Conservation (phyloP, 768 basidiomycete genomes). For the Kwoniella europaea region DNA sequence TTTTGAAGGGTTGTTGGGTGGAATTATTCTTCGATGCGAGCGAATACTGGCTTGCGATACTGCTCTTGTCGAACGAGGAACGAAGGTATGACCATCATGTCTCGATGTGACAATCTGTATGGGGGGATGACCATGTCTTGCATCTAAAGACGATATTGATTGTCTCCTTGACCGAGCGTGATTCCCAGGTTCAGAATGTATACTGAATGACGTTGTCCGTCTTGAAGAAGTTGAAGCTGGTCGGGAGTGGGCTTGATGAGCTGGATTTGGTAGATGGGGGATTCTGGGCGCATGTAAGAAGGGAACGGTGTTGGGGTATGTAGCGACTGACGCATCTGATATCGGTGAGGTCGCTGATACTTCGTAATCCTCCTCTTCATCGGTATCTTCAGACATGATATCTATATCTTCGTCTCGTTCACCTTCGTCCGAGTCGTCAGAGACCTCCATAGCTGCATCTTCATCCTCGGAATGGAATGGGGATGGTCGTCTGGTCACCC, state of each 20-base stretch:
- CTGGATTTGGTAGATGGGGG: constrained; percentile 30
- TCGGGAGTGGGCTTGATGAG: background rate
- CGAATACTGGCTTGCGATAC: constrained; percentile 14
- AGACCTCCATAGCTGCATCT: constrained; percentile 1
- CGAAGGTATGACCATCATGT: background rate
- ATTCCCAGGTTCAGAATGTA: background rate
- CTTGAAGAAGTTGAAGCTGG: constrained; percentile 10
- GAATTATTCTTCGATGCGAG: constrained; percentile 10
- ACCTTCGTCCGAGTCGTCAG: constrained; percentile 8
- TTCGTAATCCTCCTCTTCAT: constrained; percentile 16
- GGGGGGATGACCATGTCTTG: constrained; percentile 16
- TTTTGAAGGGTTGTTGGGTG: background rate
- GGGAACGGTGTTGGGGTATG: constrained; percentile 54
- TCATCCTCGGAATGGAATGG: background rate
- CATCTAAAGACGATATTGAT: constrained; percentile 18
- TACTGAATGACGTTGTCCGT: constrained; percentile 22
- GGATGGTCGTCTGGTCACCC: constrained; percentile 10
- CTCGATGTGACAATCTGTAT: constrained; percentile 32
- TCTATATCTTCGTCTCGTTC: constrained; percentile 24
- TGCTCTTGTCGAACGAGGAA: constrained; percentile 7
- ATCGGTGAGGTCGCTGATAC: constrained; percentile 12
- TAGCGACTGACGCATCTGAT: constrained; percentile 37
- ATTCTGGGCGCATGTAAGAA: constrained; percentile 48
- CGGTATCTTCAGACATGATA: constrained; percentile 18
- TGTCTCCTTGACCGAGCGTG: constrained; percentile 10